Conservation (phyloP, 371 early-diverging fungal genomes). For the Batkoa obscura region DNA sequence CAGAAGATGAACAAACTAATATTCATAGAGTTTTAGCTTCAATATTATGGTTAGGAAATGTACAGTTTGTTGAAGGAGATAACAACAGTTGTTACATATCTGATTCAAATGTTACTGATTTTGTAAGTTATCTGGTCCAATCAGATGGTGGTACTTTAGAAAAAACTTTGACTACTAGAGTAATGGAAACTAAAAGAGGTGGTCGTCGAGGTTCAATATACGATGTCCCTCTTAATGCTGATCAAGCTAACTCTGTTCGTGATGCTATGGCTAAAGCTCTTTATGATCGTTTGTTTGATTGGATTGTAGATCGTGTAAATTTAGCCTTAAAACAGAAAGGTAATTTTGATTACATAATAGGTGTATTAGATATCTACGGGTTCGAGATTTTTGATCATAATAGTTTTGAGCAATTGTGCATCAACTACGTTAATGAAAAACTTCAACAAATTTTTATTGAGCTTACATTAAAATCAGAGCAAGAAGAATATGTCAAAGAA, state of each 20-base stretch:
- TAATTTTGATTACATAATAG: slow-evolving; percentile 54
- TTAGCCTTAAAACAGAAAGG: slow-evolving; percentile 42
- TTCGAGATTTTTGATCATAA: slow-evolving; percentile 93
- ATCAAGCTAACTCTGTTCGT: slow-evolving; percentile 58
- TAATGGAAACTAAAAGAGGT: slow-evolving; percentile 64
- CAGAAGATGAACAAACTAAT: slow-evolving; percentile 47
- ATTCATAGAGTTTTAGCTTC: slow-evolving; percentile 64
- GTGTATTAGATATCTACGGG: slow-evolving; percentile 93
- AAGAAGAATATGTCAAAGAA: slow-evolving; percentile 94
- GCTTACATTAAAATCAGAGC: slow-evolving; percentile 92
- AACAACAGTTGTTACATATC: slow-evolving; percentile 36
- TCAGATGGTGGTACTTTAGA: slow-evolving; percentile 35
- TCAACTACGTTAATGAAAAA: slow-evolving; percentile 99
- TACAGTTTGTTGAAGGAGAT: slow-evolving; percentile 47
- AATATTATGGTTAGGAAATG: slow-evolving; percentile 69
- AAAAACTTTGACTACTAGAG: slow-evolving; percentile 15
- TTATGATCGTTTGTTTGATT: slow-evolving; percentile 71
- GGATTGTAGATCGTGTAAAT: slow-evolving; percentile 76
- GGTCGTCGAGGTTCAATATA: slow-evolving; percentile 60
- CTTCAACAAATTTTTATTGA: slow-evolving; percentile 99
- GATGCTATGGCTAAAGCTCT: slow-evolving; percentile 75
- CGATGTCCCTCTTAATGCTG: slow-evolving; percentile 58
- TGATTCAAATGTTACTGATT: slow-evolving; percentile 46
- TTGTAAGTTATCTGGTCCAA: slow-evolving; percentile 59
- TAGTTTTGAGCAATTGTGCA: slow-evolving; percentile 99